Percentiles rank a stretch among this genome's conserved stretches.
Conservation (phyloP, 176 grass and related monocot species). For the Avena sativa region DNA sequence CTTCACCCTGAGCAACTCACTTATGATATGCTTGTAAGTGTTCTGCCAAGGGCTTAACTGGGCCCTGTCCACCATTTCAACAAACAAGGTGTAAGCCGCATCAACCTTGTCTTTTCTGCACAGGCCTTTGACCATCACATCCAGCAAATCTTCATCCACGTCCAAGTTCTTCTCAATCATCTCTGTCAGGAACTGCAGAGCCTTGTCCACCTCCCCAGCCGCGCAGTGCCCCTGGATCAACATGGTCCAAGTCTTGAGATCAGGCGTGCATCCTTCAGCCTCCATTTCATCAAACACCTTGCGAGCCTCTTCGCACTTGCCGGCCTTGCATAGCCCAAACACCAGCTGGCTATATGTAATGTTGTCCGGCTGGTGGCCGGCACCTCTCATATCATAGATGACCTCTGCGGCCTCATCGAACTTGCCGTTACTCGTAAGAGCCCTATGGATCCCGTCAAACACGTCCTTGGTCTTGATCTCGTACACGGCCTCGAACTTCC, state of each 20-base stretch:
- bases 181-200: constrained; percentile 64
- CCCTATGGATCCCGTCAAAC: constrained; percentile 81
- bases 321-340: constrained; percentile 79
- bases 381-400: constrained; percentile 59
- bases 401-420: constrained; percentile 71
- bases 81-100: constrained; percentile 60
- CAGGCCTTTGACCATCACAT: constrained; percentile 75
- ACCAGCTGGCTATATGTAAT: constrained; percentile 86
- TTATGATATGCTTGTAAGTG: constrained; percentile 72
- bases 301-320: constrained; percentile 67
- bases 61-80: constrained; percentile 79
- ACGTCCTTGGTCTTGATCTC: constrained; percentile 67
- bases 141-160: constrained; percentile 68
- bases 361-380: constrained; percentile 80
- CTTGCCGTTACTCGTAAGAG: constrained; percentile 65
- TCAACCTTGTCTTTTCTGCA: constrained; percentile 51
- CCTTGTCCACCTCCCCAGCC: constrained; percentile 62
- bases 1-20: constrained; percentile 61
- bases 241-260: constrained; percentile 95
- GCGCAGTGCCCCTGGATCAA: constrained; percentile 83
- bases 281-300: constrained; percentile 77
- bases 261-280: constrained; percentile 51
- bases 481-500: constrained; percentile 64
- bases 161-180: constrained; percentile 74
- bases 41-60: constrained; percentile 62